Base-by-base conservation (phyloP, 2,329 filamentous ascomycete species). In the Colletotrichum sp. region DNA sequence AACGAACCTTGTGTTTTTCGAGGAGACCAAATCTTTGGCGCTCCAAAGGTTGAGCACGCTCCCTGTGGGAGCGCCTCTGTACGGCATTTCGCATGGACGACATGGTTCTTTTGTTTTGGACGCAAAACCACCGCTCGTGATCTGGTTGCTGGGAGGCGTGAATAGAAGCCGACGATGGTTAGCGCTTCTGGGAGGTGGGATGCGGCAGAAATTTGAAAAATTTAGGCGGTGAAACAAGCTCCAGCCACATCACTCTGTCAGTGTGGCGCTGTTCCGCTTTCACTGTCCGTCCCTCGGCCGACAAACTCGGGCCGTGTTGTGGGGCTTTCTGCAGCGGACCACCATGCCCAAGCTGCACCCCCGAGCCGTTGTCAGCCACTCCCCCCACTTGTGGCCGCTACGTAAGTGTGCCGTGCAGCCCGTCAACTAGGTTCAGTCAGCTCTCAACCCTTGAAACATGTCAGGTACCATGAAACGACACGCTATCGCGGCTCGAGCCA, bases 1-100 rank as follows among this genome's bases (percentile, higher is more conserved):
- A 52, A 78, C 82, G 57, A 82, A 93, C 93, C 88, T 98, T 98
- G 90, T 97, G 94, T 87, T 99, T 99, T 85, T 99, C 97, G 77
- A 99, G 93, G 26, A 99, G 91, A 78, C 97, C 97, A 86, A 96
- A 95, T 88, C 95, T 95, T 79, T 93, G 88, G 69, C 97, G 95
- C 83, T 96, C 94, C 78, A 92, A 86, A 55, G 96, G 94, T 85
- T 99, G 97, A 43, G 95, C 94, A 80, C 97, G 94, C 89, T 99
- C 97, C 80, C 93, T 92, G 86, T 99, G 96, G 79, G 95, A 94
- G 82, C 95, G 95, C 85, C 95, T 92, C 80, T 95, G 92, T 77
- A 96, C 91, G 83, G 90, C 89, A 81, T 92, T 92, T 78, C 90
- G 87, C 84, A 92, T 88, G 48, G 80, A 80, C 4, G 91, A 91